Conservation (phyloP, 2,329 filamentous ascomycete species). For the Xylariaceae sp. region DNA sequence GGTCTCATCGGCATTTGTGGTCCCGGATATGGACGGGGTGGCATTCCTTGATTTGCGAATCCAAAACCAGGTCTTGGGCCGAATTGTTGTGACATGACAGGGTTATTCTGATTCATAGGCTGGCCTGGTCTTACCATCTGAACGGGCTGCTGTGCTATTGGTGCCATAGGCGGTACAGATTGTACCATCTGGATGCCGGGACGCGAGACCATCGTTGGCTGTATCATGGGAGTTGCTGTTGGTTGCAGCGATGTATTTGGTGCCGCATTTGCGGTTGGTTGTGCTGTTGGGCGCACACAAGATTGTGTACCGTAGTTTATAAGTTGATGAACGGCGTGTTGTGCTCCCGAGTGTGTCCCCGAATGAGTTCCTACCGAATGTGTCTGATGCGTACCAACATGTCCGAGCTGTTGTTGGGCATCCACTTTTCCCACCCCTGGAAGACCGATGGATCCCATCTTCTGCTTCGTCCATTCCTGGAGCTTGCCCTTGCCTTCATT, state of each 20-base stretch:
- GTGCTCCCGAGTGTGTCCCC: neutral
- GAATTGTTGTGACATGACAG: neutral
- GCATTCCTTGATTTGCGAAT: conserved; percentile 2
- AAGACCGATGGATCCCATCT: conserved; percentile 13
- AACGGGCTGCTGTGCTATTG: conserved; percentile 1
- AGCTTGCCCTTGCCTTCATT: conserved; percentile 18
- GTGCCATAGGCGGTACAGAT: neutral
- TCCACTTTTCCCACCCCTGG: conserved; percentile 3
- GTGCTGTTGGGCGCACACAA: neutral
- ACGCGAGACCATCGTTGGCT: neutral
- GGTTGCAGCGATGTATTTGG: neutral
- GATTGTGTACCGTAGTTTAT: neutral
- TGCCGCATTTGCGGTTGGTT: neutral
- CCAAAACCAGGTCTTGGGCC: conserved; percentile 5
- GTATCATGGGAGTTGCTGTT: neutral
- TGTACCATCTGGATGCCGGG: neutral
- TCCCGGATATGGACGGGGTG: neutral
- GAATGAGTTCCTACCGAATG: conserved; percentile 3
- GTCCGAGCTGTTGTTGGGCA: conserved; percentile 1
- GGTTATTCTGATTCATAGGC: conserved; percentile 5
- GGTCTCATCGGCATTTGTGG: neutral
- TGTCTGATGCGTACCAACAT: conserved; percentile 1
- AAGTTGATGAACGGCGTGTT: conserved; percentile 1
- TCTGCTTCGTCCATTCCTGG: conserved; percentile 17
- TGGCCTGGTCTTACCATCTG: conserved; percentile 9